Evolutionary conservation across 352 stramenopile species (phyloP), one percentile per base, ranked within the genome.

Genomic region (Discostella stelligera): DNA sequence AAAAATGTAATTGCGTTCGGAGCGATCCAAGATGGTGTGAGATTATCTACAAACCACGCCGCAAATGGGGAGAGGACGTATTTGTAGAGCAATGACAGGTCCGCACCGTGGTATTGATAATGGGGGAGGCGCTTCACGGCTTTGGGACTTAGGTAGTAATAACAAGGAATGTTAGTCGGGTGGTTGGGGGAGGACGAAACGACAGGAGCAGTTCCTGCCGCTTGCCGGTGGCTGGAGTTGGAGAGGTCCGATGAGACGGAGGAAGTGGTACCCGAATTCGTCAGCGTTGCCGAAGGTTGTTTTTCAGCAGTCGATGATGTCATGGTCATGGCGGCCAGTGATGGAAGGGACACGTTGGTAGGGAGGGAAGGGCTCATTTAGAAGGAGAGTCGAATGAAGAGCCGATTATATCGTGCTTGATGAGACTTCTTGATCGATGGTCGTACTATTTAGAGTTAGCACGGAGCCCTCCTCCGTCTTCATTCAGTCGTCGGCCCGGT

Each of bases 1-100:
- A 92, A 66, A 0, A 87, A 67, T 11, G 93, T 96, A 52, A 96
- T 90, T 23, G 87, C 73, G 73, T 96, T 96, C 7, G 93, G 93
- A 8, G 93, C 90, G 14, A 96, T 58, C 56, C 75, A 91, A 16
- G 21, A 66, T 13, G 90, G 89, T 23, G 82, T 88, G 44, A 84
- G 73, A 18, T 82, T 60, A 48, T 95, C 74, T 1, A 95, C 89
- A 48, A 81, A 84, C 67, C 80, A 94, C 46, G 76, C 66, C 2
- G 92, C 91, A 1, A 95, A 58, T 9, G 91, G 92, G 25, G 87
- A 94, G 3, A 95, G 83, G 13, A 95, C 54, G 66, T 94, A 86
- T 58, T 93, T 90, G 79, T 95, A 95, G 0, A 93, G 52, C 0
- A 93, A 66, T 18, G 81, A 92, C 0, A 76, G 67, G 74, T 95